A percentile compares a stretch with the other conserved stretches of the same genome.
Evolutionary conservation across 2,329 filamentous ascomycete genomes (phyloP).

Genomic region (Blastomyces gilchristii): DNA sequence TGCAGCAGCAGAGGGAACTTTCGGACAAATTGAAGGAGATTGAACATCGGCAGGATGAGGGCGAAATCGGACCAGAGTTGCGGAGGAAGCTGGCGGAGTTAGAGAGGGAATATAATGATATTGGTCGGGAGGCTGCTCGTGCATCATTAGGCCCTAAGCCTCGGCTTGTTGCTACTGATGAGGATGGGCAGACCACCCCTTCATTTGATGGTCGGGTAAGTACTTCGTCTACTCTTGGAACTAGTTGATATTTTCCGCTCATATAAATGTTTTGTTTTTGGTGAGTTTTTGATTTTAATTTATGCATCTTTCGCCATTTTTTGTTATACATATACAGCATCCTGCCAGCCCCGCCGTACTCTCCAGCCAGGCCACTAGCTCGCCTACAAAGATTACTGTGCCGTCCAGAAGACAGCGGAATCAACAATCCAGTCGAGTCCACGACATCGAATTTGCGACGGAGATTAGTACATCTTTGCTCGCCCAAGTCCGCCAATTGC

Average conservation of each 20-base stretch:
- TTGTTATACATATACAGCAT: conserved; percentile 38
- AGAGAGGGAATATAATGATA: conserved; percentile 90
- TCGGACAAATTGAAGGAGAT: conserved; percentile 74
- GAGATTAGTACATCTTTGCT: conserved; percentile 94
- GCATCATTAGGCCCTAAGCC: conserved; percentile 77
- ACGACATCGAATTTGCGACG: conserved; percentile 97
- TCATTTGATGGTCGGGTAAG: conserved; percentile 39
- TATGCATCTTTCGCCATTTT: conserved; percentile 8
- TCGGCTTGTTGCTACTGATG: conserved; percentile 61
- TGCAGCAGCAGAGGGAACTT: conserved; percentile 77
- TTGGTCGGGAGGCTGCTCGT: conserved; percentile 78
- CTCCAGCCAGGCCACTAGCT: conserved; percentile 71
- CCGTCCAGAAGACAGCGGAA: conserved; percentile 84
- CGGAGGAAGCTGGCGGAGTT: conserved; percentile 74
- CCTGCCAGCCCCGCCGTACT: conserved; percentile 67
- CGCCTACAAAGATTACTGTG: conserved; percentile 78
- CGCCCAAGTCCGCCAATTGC: conserved; percentile 84
- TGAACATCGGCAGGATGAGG: conserved; percentile 63
- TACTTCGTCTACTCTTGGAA: background rate
- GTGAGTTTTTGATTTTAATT: conserved; percentile 8
- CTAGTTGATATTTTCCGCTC: conserved; percentile 6
- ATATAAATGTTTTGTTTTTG: conserved; percentile 3
- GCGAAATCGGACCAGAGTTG: conserved; percentile 71
- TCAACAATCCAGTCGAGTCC: conserved; percentile 74
- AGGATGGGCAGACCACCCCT: conserved; percentile 35